Conservation (phyloP, 805 yeast species). For the Ogataea henricii region DNA sequence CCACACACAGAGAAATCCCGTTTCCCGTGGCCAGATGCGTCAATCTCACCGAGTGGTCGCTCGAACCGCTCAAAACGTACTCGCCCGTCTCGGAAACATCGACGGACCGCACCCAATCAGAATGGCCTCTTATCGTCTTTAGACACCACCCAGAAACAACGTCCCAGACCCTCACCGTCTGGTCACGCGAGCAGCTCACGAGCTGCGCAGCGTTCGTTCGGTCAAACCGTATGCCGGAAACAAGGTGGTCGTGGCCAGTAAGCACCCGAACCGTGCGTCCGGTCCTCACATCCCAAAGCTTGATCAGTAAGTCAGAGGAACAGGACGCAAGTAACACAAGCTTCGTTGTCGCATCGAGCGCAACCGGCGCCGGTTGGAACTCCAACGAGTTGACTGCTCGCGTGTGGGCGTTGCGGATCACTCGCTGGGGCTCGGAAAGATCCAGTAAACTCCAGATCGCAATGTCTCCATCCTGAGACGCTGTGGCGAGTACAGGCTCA, state of each 20-base stretch:
- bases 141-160: conserved; percentile 65
- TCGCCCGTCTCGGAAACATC: conserved; percentile 53
- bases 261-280: conserved; percentile 50
- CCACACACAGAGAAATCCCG: conserved; percentile 65
- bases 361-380: conserved; percentile 51
- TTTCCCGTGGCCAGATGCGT: conserved; percentile 67
- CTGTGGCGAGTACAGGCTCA: conserved; percentile 65
- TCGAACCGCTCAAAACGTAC: conserved; percentile 70
- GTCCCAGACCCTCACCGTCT: conserved; percentile 66
- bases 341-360: conserved; percentile 20
- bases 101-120: conserved; percentile 83
- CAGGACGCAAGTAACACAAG: conserved; percentile 47
- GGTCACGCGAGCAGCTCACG: conserved; percentile 67
- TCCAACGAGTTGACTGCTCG: conserved; percentile 60
- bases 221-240: conserved; percentile 63
- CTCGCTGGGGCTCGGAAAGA: conserved; percentile 58
- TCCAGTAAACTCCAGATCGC: conserved; percentile 71
- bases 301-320: conserved; percentile 55
- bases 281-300: conserved; percentile 63
- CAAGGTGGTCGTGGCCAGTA: conserved; percentile 86
- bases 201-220: conserved; percentile 46
- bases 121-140: conserved; percentile 71
- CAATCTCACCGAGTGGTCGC: conserved; percentile 72
- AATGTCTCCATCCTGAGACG: conserved; percentile 71
- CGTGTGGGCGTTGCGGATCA: conserved; percentile 71